Evolutionary conservation across 2,329 filamentous ascomycete genomes (phyloP), one percentile per base, ranked within the genome.

Genomic region (Trichoderma semiorbis): DNA sequence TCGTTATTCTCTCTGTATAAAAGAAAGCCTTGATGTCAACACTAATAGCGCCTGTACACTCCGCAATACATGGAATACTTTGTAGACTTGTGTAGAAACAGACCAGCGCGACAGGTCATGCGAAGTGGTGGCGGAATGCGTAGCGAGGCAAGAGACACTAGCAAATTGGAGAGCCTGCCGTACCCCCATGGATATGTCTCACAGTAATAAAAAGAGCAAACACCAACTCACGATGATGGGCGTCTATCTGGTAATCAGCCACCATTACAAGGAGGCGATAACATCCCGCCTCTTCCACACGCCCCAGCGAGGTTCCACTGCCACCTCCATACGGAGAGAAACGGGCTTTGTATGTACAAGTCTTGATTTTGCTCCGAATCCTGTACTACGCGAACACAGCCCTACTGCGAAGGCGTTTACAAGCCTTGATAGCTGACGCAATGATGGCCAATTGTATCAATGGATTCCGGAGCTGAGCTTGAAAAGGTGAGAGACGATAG

Each of bases 131-230:
- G 53, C 36, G 26, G 61, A 60, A 34, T 53, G 47, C 14, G 47
- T 16, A 28, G 36, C 26, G 14, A 30, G 36, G 36, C 36, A 1
- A 18, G 36, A 39, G 26, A 32, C 12, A 53, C 30, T 66, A 21
- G 47, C 64, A 26, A 39, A 39, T 39, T 30, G 39, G 66, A 43
- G 43, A 47, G 53, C 66, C 30, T 43, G 39, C 26, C n/a, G 55
- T 60, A 24, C 36, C 36, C 50, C 47, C 39, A 16, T 60, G 39
- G 6, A 34, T 32, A 61, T 69, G 66, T 69, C 66, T 69, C 66
- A 69, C 66, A 34, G 28, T 61, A 61, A 69, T 69, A 61, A 21
- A 47, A 69, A 34, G 28, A 69, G 66, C 36, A 61, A 69, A 69
- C 66, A 61, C 47, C 63, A 53, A 55, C 30, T 66, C n/a, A 55